phyloP scores from a whole-genome alignment of 345 rosid species.

The Hirschfeldia incana region DNA sequence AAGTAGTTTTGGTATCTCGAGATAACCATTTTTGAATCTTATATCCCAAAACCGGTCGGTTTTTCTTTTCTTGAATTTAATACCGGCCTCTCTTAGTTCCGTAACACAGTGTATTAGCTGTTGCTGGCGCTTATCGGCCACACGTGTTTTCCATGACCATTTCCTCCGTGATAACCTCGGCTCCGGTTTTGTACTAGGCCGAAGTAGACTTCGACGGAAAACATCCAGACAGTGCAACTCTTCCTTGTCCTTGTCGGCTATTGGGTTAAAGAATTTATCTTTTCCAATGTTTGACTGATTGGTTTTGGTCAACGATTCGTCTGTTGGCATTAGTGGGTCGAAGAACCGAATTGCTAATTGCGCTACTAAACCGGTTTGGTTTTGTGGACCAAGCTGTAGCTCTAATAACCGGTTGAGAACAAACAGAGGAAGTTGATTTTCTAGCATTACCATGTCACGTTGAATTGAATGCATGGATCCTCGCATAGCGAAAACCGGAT shows the following conservation, averaged over 20 bases:
- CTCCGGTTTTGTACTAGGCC: neutral
- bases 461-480: slow-evolving; percentile 86
- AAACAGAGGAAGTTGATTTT: slow-evolving; percentile 81
- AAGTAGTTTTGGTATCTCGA: slow-evolving; percentile 67
- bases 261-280: slow-evolving; percentile 53
- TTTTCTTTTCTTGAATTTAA: slow-evolving; percentile 64
- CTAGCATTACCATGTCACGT: slow-evolving; percentile 88
- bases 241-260: slow-evolving; percentile 51
- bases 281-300: slow-evolving; percentile 34
- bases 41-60: slow-evolving; percentile 91
- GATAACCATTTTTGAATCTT: slow-evolving; percentile 63
- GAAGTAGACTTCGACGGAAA: neutral
- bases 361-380: slow-evolving; percentile 62
- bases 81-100: slow-evolving; percentile 70
- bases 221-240: slow-evolving; percentile 9
- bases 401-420: slow-evolving; percentile 66
- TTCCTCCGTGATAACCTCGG: slow-evolving; percentile 50
- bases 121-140: slow-evolving; percentile 72
- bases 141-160: slow-evolving; percentile 51
- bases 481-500: slow-evolving; percentile 78
- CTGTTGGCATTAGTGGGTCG: slow-evolving; percentile 79
- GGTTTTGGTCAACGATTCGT: slow-evolving; percentile 58
- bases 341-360: slow-evolving; percentile 65
- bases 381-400: slow-evolving; percentile 53
- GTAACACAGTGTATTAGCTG: slow-evolving; percentile 78